phyloP scores from a whole-genome alignment of 2,329 filamentous ascomycete species.

The Tolypocladium capitatum region DNA sequence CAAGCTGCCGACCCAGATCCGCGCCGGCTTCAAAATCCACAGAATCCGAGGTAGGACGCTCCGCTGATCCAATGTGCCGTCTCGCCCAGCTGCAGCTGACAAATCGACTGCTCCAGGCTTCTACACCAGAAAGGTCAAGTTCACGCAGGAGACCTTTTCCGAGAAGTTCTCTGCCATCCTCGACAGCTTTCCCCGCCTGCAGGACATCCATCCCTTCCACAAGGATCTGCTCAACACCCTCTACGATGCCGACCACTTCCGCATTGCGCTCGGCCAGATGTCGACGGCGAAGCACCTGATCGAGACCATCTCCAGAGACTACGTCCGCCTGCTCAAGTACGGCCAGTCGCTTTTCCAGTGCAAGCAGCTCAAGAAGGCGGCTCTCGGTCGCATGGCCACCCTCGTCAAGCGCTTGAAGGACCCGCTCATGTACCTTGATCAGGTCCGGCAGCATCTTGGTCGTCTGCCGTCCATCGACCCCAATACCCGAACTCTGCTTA shows the following conservation, averaged over 20 bases:
- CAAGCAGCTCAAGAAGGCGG: conserved; percentile 96
- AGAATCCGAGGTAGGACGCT: conserved; percentile 54
- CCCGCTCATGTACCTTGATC: conserved; percentile 86
- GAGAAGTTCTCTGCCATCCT: conserved; percentile 88
- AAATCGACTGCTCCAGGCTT: conserved; percentile 44
- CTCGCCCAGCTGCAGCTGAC: conserved; percentile 1
- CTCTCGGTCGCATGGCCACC: conserved; percentile 94
- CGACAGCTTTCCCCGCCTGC: conserved; percentile 81
- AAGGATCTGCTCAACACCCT: conserved; percentile 78
- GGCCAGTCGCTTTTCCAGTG: conserved; percentile 95
- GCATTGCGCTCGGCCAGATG: conserved; percentile 89
- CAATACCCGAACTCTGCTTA: conserved; percentile 88
- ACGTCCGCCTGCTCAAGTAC: conserved; percentile 85
- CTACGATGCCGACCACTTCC: conserved; percentile 96
- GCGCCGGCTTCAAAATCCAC: conserved; percentile 86
- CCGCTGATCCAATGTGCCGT: not conserved
- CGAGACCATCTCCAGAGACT: conserved; percentile 91
- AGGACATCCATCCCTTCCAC: conserved; percentile 94
- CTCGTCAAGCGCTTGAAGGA: conserved; percentile 92
- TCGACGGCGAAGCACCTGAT: conserved; percentile 94
- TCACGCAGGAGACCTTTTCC: conserved; percentile 89
- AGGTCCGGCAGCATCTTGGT: conserved; percentile 81
- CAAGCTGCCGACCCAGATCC: conserved; percentile 87
- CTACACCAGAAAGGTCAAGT: conserved; percentile 97
- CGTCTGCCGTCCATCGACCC: conserved; percentile 98